These are phyloP conservation scores for Lophiostoma macrostomum DNA, from an alignment of 495 filamentous ascomycete species.

Conservation along the genomic window DNA sequence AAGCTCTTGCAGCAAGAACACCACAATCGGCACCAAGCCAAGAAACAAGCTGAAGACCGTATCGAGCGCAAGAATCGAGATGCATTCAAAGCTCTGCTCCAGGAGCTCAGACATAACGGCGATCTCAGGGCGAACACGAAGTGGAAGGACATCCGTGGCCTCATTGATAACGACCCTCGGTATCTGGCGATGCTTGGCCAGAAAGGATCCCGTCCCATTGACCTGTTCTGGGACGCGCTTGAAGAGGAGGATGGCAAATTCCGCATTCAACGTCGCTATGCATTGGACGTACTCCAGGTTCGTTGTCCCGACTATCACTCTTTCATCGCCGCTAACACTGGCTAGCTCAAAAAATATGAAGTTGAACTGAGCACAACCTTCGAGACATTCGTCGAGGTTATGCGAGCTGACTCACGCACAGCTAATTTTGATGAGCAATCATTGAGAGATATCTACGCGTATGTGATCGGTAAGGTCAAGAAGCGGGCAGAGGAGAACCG, in stretches of 20 bases:
- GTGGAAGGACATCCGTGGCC: slow-evolving; percentile 78
- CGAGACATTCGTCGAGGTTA: slow-evolving; percentile 74
- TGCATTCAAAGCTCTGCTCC: slow-evolving; percentile 67
- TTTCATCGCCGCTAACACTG: slow-evolving; percentile 18
- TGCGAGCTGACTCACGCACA: slow-evolving; percentile 81
- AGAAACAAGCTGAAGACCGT: slow-evolving; percentile 74
- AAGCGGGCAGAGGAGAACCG: slow-evolving; percentile 81
- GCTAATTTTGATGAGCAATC: slow-evolving; percentile 75
- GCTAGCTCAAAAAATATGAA: slow-evolving; percentile 84
- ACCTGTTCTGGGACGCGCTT: slow-evolving; percentile 94
- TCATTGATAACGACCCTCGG: slow-evolving; percentile 76
- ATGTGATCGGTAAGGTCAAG: slow-evolving; percentile 75
- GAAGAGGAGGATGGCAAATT: slow-evolving; percentile 89
- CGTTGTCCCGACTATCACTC: slow-evolving; percentile 36
- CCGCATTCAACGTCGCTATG: slow-evolving; percentile 75
- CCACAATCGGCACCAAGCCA: slow-evolving; percentile 82
- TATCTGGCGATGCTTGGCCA: slow-evolving; percentile 85
- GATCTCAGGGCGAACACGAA: slow-evolving; percentile 89
- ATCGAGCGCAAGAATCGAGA: slow-evolving; percentile 85
- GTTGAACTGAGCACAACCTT: slow-evolving; percentile 80
- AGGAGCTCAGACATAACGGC: slow-evolving; percentile 67
- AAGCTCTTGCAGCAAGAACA: slow-evolving; percentile 84
- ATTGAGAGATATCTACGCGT: slow-evolving; percentile 74
- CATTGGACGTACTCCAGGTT: slow-evolving; percentile 88
- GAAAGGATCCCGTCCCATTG: slow-evolving; percentile 81